Percentiles rank a stretch among this genome's conserved stretches.
Evolutionary conservation across 345 rosid genomes (phyloP).

Genomic region (Corchorus olitorius): DNA sequence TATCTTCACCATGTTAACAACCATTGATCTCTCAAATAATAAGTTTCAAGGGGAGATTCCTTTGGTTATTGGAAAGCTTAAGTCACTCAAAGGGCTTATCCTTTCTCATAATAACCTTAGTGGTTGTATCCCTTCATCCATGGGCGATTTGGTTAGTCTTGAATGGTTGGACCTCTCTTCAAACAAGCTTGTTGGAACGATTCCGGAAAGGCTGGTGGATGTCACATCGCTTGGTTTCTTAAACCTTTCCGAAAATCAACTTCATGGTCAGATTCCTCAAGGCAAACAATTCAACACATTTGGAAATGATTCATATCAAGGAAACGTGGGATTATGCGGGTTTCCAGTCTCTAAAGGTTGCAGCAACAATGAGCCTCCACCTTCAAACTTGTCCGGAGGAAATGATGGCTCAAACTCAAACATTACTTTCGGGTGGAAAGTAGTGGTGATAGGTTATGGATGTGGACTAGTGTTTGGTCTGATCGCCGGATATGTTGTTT

Average conservation of each 20-base stretch:
- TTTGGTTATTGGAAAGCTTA: slow-evolving; percentile 22
- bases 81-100: slow-evolving; percentile 24
- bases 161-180: slow-evolving; percentile 31
- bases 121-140: slow-evolving; percentile 13
- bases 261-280: slow-evolving; percentile 20
- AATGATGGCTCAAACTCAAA: neutral
- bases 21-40: slow-evolving; percentile 32
- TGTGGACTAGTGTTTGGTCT: slow-evolving; percentile 15
- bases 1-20: slow-evolving; percentile 4
- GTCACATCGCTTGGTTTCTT: neutral
- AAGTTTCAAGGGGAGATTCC: slow-evolving; percentile 28
- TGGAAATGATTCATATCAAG: neutral
- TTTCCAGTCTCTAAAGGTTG: slow-evolving; percentile 16
- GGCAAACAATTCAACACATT: slow-evolving; percentile 26
- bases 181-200: slow-evolving; percentile 22
- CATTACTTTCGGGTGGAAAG: slow-evolving; percentile 16
- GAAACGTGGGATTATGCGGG: slow-evolving; percentile 29
- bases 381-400: neutral
- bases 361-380: neutral
- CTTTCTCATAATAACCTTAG: slow-evolving; percentile 27
- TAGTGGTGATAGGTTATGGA: slow-evolving; percentile 11
- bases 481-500: slow-evolving; percentile 1
- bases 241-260: slow-evolving; percentile 21
- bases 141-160: slow-evolving; percentile 16
- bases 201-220: slow-evolving; percentile 20